Conservation (phyloP, 1,139 yeast species). For the Kodamaea ohmeri region DNA sequence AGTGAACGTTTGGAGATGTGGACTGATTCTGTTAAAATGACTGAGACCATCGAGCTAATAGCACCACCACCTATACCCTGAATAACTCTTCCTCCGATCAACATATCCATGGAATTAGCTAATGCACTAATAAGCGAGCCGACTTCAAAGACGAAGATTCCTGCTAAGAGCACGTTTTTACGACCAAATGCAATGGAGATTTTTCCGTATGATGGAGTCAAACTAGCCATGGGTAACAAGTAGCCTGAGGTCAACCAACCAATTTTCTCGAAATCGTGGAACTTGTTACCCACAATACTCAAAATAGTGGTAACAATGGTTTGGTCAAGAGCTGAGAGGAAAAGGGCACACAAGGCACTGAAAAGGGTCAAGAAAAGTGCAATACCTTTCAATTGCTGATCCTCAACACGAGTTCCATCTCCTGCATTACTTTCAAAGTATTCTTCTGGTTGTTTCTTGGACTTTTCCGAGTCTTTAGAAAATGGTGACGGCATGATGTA, state of each 20-base stretch:
- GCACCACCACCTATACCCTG: slow-evolving; percentile 81
- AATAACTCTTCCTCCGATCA: slow-evolving; percentile 68
- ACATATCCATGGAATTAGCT: slow-evolving; percentile 53
- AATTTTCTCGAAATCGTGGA: slow-evolving; percentile 51
- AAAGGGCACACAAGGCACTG: slow-evolving; percentile 50
- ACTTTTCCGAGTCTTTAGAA: no score
- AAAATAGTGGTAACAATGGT: slow-evolving; percentile 63
- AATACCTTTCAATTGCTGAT: slow-evolving; percentile 48
- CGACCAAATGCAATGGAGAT: slow-evolving; percentile 62
- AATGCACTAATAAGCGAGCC: slow-evolving; percentile 65
- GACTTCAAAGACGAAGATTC: slow-evolving; percentile 54
- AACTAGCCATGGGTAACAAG: slow-evolving; percentile 56
- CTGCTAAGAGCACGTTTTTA: slow-evolving; percentile 47
- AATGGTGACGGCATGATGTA: no score
- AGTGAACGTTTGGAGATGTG: slow-evolving; percentile 58
- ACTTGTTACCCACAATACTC: slow-evolving; percentile 53
- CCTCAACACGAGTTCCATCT: slow-evolving; percentile 51
- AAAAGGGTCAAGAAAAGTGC: slow-evolving; percentile 35
- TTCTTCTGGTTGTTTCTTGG: no score
- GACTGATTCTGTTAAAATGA: slow-evolving; percentile 59
- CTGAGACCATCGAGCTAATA: slow-evolving; percentile 55
- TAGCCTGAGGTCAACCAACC: slow-evolving; percentile 65
- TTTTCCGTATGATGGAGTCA: slow-evolving; percentile 61
- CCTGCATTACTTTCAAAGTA: slow-evolving; percentile 45
- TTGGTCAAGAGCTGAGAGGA: slow-evolving; percentile 64